Base-by-base conservation (phyloP, 257 asterid species). In the Jasminum sambac region DNA sequence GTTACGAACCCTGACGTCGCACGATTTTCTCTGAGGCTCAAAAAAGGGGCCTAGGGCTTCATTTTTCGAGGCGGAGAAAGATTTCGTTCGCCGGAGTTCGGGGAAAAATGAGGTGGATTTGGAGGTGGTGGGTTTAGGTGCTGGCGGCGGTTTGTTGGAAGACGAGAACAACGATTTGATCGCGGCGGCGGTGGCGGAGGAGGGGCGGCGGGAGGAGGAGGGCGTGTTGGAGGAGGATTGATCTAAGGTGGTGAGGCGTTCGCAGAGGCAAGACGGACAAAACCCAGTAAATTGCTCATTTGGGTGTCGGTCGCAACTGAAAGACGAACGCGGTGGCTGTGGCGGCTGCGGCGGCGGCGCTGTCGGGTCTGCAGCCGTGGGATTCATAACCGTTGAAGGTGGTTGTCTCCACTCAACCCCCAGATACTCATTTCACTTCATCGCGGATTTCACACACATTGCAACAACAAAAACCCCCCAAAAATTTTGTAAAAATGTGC, bases 191-290 rank as follows among this genome's bases (percentile, higher is more conserved):
- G 94, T 85, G 26, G 95, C 87, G 36, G 93, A 81, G 59, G 96
- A 86, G 64, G 90, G 90, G 71, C 93, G 91, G 80, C 91, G 89
- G 11, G 95, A 86, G 61, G 97, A 87, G 62, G 95, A 83, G 48
- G 96, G 78, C 10, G 86, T 80, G 73, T 80, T 85, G 69, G 91
- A 64, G 58, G 92, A 77, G 58, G 94, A 83, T 39, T 74, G 78
- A 74, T 92, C 96, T 64, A 92, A 78, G 6, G 87, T 84, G 72
- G 86, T 85, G 77, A 92, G 96, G 60, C 98, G 96, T 59, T 92
- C 96, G 78, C 89, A 86, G 76, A 92, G 96, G 64, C 98, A 92
- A 40, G 90, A 86, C n/a, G 96, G 95, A 60, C 98, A 92, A 77
- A 92, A 92, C 7, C 96, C 98, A 0, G 84, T 75, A 80, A 89